Conservation (phyloP, 2,329 filamentous ascomycete species). For the Aspergillus versicolor region DNA sequence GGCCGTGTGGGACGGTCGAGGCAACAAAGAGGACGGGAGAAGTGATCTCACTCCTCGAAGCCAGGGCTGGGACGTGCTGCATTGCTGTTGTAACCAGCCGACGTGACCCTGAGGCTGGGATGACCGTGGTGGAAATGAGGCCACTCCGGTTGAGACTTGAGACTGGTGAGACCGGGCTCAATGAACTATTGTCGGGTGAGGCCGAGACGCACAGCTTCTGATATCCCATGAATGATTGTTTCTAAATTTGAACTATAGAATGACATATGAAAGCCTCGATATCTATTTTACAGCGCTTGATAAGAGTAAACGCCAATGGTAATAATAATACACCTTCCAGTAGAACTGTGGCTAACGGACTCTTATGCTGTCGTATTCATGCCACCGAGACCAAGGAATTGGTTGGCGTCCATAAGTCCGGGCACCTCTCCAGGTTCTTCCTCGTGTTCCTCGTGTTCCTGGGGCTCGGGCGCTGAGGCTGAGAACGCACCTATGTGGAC, state of each 20-base stretch:
- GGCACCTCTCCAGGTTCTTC: constrained; percentile 1
- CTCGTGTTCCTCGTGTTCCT: constrained; percentile 16
- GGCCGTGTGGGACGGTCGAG: too few relatives aligned
- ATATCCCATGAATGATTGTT: background rate
- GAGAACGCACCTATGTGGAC: constrained; percentile 30
- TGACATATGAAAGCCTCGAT: background rate
- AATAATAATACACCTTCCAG: background rate
- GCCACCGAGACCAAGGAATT: constrained; percentile 16
- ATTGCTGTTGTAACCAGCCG: too few relatives aligned
- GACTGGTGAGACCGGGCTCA: too few relatives aligned
- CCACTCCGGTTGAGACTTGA: too few relatives aligned
- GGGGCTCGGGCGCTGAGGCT: constrained; percentile 1
- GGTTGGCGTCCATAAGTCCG: constrained; percentile 15
- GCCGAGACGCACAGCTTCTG: too few relatives aligned
- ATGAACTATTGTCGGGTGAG: too few relatives aligned
- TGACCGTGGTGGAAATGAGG: too few relatives aligned
- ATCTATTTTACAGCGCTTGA: background rate
- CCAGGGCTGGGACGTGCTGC: too few relatives aligned
- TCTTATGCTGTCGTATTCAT: background rate
- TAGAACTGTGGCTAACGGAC: background rate
- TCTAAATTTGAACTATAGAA: background rate
- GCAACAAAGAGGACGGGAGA: too few relatives aligned
- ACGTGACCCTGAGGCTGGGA: too few relatives aligned
- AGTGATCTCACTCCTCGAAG: too few relatives aligned
- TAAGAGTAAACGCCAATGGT: background rate